A percentile compares a stretch with the other conserved stretches of the same genome.
These are phyloP conservation scores for Talinum fruticosum DNA, from an alignment of 148 eudicot species.

Conservation along the genomic window DNA sequence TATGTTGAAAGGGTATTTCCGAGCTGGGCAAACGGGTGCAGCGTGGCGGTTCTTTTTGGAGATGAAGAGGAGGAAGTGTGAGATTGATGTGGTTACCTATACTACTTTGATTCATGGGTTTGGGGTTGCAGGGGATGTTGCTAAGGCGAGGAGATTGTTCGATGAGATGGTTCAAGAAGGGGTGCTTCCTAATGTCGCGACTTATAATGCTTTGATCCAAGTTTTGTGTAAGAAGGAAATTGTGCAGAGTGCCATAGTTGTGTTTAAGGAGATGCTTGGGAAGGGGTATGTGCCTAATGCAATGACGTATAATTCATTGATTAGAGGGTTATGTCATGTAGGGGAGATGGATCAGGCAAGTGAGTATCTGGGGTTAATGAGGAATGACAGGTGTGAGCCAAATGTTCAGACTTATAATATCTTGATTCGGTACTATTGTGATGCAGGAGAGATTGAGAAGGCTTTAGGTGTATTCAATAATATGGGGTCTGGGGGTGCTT, in stretches of 20 bases:
- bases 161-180: constrained; percentile 73
- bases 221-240: constrained; percentile 84
- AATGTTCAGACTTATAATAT: constrained; percentile 81
- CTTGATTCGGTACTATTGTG: constrained; percentile 72
- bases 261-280: constrained; percentile 69
- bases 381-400: constrained; percentile 67
- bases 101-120: constrained; percentile 87
- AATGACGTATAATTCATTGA: constrained; percentile 65
- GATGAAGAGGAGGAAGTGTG: constrained; percentile 69
- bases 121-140: constrained; percentile 81
- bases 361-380: constrained; percentile 66
- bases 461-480: constrained; percentile 63
- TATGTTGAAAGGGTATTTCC: constrained; percentile 73
- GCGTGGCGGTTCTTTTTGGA: constrained; percentile 87
- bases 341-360: constrained; percentile 66
- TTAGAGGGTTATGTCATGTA: constrained; percentile 77
- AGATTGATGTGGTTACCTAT: constrained; percentile 80
- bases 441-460: constrained; percentile 80
- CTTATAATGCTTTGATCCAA: constrained; percentile 88
- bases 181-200: constrained; percentile 74
- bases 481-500: constrained; percentile 67
- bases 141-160: constrained; percentile 60
- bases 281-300: constrained; percentile 80
- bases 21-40: constrained; percentile 51
- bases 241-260: constrained; percentile 55